Evolutionary conservation across 257 asterid genomes (phyloP), one percentile per base, ranked within the genome.

Genomic region (Echites panduratus): DNA sequence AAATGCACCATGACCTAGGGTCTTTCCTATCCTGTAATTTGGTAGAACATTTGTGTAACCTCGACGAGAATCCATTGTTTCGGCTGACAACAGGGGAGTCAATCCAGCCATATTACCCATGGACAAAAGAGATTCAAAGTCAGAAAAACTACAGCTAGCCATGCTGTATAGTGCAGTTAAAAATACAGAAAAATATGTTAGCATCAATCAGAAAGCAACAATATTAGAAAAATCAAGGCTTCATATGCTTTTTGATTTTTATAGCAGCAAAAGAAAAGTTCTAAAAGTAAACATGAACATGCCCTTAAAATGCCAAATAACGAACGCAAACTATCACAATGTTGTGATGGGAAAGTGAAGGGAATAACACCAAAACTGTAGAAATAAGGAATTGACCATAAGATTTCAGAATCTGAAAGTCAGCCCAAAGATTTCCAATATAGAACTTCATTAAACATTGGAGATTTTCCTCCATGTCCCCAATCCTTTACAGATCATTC

Each of bases 1-100:
- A 82, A 82, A 87, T 26, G 89, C 47, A 8, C 94, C 94, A 70
- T 78, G 66, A 4, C 96, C 96, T 16, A 89, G 86, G 24, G 80
- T 86, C 79, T 67, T 85, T 13, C 84, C 90, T 41, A 89, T 47
- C 77, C 78, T 82, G 84, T 89, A 89, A 41, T 73, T 76, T 16
- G 79, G 59, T 27, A 85, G 66, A 52, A 40, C 75, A 1, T 67
- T 54, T 44, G 41, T 78, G 26, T 62, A 48, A n/a, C 47, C 45
- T 26, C 49, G 66, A 24, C 66, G 71, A 7, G 71, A 41, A 45
- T 61, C 71, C 79, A 76, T 76, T 66, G 48, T 70, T 38, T 47
- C 79, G 70, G 70, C 59, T 10, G 69, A 38, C 71, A 70, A 49
- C 29, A 12, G 19, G n/a, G 32, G 44, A 57, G 27, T 70, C 48